Evolutionary conservation across 129 eudicot genomes (phyloP).

Genomic region (Pulicaria dysenterica): DNA sequence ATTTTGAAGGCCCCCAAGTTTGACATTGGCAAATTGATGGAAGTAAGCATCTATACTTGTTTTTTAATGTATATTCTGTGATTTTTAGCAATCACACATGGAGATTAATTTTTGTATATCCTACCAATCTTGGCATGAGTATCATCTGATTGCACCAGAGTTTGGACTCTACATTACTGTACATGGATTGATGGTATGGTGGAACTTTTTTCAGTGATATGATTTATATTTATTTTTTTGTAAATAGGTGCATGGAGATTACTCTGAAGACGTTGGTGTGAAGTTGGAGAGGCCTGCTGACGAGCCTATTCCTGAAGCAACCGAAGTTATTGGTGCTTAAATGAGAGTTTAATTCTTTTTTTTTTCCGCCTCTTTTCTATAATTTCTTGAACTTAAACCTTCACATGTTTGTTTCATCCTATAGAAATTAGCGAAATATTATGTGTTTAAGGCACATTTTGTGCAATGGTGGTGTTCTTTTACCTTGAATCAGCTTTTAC

Average conservation of each 20-base stretch:
- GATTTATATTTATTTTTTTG: background rate
- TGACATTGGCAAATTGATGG: conserved; percentile 74
- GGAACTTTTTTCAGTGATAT: background rate
- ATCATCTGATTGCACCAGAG: background rate
- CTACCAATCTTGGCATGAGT: too few relatives aligned
- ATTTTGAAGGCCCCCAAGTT: conserved; percentile 77
- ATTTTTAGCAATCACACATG: too few relatives aligned
- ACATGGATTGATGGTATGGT: background rate
- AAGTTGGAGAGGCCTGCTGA: conserved; percentile 64
- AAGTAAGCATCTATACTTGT: conserved; percentile 29
- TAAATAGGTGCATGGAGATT: conserved; percentile 65
- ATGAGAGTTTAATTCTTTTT: conserved; percentile 11
- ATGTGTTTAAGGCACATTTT: too few relatives aligned
- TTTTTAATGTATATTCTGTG: background rate
- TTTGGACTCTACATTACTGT: background rate
- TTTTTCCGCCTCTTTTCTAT: background rate
- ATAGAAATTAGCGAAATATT: too few relatives aligned
- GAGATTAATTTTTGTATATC: too few relatives aligned
- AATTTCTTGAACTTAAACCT: background rate
- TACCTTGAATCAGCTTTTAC: too few relatives aligned
- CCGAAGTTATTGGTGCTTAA: conserved; percentile 66
- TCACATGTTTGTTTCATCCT: too few relatives aligned
- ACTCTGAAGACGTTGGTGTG: conserved; percentile 58
- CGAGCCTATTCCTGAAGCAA: conserved; percentile 52
- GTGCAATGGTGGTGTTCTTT: too few relatives aligned